A percentile compares a stretch with the other conserved stretches of the same genome.
Evolutionary conservation across 352 stramenopile species (phyloP).

Genomic region (Globisporangium perplexum): DNA sequence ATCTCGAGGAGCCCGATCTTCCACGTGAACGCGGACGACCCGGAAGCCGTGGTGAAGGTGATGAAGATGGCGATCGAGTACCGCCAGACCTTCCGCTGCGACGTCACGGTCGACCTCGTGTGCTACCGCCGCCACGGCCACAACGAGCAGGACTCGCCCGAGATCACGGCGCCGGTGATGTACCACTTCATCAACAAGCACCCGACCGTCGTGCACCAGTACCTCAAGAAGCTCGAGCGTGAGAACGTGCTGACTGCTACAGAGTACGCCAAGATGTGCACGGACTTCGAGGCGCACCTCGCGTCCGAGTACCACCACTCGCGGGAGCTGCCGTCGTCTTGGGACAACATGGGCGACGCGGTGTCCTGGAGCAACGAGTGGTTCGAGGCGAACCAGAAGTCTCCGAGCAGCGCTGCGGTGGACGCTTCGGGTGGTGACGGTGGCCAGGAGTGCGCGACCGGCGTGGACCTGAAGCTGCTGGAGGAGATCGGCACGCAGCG

Average conservation of each 20-base stretch:
- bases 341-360: constrained; percentile 63
- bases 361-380: constrained; percentile 62
- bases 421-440: not conserved
- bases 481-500: constrained; percentile 69
- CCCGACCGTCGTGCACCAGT: constrained; percentile 73
- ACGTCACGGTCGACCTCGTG: constrained; percentile 98
- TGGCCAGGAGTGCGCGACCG: constrained; percentile 22
- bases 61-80: constrained; percentile 92
- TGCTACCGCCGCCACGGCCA: constrained; percentile 98
- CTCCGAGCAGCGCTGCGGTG: constrained; percentile 1
- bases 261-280: constrained; percentile 47
- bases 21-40: constrained; percentile 97
- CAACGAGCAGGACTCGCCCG: constrained; percentile 94
- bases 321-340: constrained; percentile 58
- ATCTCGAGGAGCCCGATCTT: constrained; percentile 93
- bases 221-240: constrained; percentile 59
- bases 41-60: constrained; percentile 87
- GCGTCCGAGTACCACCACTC: constrained; percentile 69
- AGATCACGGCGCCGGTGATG: constrained; percentile 88
- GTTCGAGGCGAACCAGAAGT: constrained; percentile 29
- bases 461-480: constrained; percentile 68
- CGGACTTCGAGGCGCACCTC: constrained; percentile 60
- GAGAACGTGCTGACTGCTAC: constrained; percentile 41
- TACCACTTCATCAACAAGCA: constrained; percentile 89
- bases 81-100: constrained; percentile 89